Conservation (phyloP, 73 alveolate species). For the Paramecium octaurelia region DNA sequence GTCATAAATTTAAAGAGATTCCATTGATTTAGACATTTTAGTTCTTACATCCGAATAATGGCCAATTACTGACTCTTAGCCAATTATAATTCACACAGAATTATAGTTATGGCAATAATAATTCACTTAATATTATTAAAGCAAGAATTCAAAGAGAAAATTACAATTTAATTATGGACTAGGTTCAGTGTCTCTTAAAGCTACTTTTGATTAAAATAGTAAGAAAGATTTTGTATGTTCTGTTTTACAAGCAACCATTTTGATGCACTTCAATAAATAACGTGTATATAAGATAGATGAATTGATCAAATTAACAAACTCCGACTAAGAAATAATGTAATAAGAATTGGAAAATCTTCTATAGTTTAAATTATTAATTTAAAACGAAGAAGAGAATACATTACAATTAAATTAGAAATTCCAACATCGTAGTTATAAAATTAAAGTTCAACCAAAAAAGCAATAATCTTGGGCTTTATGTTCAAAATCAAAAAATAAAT, state of each 20-base stretch:
- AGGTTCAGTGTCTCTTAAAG: constrained; percentile 22
- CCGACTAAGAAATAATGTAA: background rate
- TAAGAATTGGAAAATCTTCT: background rate
- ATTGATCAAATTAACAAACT: background rate
- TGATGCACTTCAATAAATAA: background rate
- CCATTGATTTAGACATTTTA: constrained; percentile 1
- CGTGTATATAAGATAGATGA: background rate
- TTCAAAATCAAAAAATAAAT: background rate
- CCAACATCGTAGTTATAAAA: background rate
- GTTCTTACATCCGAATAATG: constrained; percentile 13
- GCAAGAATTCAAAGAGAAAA: background rate
- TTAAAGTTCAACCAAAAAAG: background rate
- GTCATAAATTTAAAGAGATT: background rate
- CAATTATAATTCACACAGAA: background rate
- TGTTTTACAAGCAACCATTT: background rate
- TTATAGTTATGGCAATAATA: background rate
- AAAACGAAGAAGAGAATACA: background rate
- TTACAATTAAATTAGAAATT: background rate
- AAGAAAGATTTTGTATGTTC: constrained; percentile 18
- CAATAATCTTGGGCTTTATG: background rate
- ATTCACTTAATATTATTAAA: background rate
- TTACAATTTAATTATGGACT: background rate
- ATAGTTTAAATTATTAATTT: background rate
- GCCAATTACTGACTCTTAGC: background rate
- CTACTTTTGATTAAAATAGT: background rate